A percentile compares a stretch with the other conserved stretches of the same genome.
Evolutionary conservation across 805 yeast species (phyloP).

Genomic region (Jamesozyma piceae): DNA sequence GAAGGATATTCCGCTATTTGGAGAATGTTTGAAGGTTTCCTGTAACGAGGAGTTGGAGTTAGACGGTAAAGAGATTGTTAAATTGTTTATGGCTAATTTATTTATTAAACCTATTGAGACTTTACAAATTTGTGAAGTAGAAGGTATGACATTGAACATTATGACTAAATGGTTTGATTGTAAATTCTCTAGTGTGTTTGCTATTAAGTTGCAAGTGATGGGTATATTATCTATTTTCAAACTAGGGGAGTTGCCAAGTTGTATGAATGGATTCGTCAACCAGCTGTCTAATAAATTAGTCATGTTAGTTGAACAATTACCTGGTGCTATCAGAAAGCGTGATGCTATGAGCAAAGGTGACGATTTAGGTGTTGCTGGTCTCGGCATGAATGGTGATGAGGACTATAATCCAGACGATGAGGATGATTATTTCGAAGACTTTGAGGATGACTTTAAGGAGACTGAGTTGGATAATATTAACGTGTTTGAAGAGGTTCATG

Average conservation of each 20-base stretch:
- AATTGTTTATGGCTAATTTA: slow-evolving; percentile 54
- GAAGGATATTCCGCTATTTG: slow-evolving; percentile 27
- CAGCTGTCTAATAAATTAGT: slow-evolving; percentile 47
- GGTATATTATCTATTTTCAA: slow-evolving; percentile 50
- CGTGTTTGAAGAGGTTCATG: slow-evolving; percentile 54
- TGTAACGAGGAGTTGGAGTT: slow-evolving; percentile 30
- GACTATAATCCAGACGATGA: slow-evolving; percentile 17
- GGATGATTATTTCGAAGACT: slow-evolving; percentile 48
- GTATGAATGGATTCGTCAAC: slow-evolving; percentile 32
- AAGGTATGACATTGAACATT: slow-evolving; percentile 38
- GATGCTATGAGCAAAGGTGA: slow-evolving; percentile 52
- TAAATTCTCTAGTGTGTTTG: slow-evolving; percentile 58
- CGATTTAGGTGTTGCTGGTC: slow-evolving; percentile 17
- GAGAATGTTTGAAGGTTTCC: slow-evolving; percentile 15
- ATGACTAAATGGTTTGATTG: slow-evolving; percentile 58
- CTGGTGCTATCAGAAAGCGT: slow-evolving; percentile 59
- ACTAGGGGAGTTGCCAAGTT: slow-evolving; percentile 33
- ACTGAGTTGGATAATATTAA: slow-evolving; percentile 73
- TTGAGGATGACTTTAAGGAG: slow-evolving; percentile 71
- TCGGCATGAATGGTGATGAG: slow-evolving; percentile 16
- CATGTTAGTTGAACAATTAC: slow-evolving; percentile 47
- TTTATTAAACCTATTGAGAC: slow-evolving; percentile 52
- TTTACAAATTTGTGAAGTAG: slow-evolving; percentile 41
- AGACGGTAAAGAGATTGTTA: slow-evolving; percentile 40
- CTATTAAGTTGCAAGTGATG: slow-evolving; percentile 61